Percentiles rank a stretch among this genome's conserved stretches.
These are phyloP conservation scores for Cylindrodendrum hubeiense DNA, from an alignment of 2,329 filamentous ascomycete genomes.

Conservation along the genomic window DNA sequence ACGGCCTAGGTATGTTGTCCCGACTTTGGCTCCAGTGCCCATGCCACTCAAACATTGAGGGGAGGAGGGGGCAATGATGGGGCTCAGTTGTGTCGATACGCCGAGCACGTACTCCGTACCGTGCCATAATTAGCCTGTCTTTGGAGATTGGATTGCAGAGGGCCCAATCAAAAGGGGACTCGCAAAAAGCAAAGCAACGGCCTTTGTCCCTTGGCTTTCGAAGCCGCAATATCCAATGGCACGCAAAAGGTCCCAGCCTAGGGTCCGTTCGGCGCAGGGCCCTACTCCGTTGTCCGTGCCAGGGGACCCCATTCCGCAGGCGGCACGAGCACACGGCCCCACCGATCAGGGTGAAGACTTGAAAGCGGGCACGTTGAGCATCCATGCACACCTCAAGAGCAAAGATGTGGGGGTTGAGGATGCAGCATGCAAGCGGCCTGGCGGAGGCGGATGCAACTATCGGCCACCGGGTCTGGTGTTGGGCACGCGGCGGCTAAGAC, in stretches of 20 bases:
- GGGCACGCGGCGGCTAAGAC: constrained; percentile 21
- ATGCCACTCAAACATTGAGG: not conserved
- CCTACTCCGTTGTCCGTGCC: constrained; percentile 29
- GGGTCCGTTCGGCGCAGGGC: constrained; percentile 26
- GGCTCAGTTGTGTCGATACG: constrained; percentile 1
- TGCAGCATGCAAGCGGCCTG: constrained; percentile 12
- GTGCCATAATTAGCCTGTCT: constrained; percentile 7
- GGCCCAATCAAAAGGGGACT: constrained; percentile 34
- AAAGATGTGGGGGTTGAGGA: constrained; percentile 29
- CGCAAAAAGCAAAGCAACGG: constrained; percentile 38
- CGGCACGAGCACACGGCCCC: constrained; percentile 33
- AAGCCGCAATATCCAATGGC: constrained; percentile 29
- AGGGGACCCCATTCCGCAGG: constrained; percentile 32
- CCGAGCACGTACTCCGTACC: not conserved
- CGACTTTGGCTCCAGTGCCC: not conserved
- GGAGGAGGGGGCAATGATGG: not conserved
- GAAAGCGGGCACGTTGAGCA: constrained; percentile 15
- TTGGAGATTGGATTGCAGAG: constrained; percentile 33
- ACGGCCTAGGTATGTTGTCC: not conserved
- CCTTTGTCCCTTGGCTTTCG: constrained; percentile 33
- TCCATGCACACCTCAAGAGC: constrained; percentile 13
- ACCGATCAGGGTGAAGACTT: constrained; percentile 19
- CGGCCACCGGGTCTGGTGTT: constrained; percentile 8
- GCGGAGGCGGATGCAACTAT: constrained; percentile 11
- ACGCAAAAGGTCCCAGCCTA: constrained; percentile 29